Conservation (phyloP, 805 yeast species). For the Cephaloascus fragrans region DNA sequence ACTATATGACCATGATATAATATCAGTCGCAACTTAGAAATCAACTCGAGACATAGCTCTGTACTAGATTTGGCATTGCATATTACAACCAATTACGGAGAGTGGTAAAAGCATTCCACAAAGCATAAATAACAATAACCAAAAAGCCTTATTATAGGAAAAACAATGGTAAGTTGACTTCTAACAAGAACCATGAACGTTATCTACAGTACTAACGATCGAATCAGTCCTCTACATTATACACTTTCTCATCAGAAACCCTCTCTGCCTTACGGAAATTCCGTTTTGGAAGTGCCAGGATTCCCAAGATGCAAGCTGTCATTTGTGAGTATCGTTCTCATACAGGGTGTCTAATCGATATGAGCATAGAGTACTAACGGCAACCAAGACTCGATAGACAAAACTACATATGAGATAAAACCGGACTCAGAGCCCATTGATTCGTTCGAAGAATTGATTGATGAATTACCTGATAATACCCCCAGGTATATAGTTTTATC, state of each 20-base stretch:
- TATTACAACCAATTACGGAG: no score
- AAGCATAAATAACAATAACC: no score
- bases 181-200: no score
- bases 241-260: constrained; percentile 55
- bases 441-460: constrained; percentile 53
- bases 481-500: constrained; percentile 73
- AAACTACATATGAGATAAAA: constrained; percentile 39
- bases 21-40: no score
- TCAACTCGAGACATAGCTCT: no score
- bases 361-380: background rate
- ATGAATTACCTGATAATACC: constrained; percentile 71
- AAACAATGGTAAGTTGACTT: no score
- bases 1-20: no score
- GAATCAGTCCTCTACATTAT: constrained; percentile 29
- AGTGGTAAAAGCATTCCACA: no score
- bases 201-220: background rate
- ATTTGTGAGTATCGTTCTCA: constrained; percentile 50
- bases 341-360: background rate
- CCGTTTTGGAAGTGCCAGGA: constrained; percentile 62
- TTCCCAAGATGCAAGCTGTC: constrained; percentile 49
- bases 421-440: constrained; percentile 35
- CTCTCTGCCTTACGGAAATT: constrained; percentile 55
- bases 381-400: constrained; percentile 37
- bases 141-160: no score
- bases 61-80: no score